A percentile compares a stretch with the other conserved stretches of the same genome.
Conservation (phyloP, 108 stramenopile genomes). For the Skeletonema marinoi region DNA sequence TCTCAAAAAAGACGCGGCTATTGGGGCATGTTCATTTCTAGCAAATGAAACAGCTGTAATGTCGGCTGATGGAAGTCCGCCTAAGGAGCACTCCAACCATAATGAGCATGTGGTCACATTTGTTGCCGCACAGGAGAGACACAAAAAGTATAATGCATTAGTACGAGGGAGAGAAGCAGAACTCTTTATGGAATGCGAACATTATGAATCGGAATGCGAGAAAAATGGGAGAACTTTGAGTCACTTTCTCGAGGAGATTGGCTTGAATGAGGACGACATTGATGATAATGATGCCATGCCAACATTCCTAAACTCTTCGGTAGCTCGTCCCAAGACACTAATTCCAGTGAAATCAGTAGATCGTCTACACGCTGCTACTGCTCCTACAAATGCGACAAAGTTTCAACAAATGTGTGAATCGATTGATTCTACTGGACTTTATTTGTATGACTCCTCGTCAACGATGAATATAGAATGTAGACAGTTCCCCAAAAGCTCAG, state of each 20-base stretch:
- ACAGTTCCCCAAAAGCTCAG: constrained; percentile 65
- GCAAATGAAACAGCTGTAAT: constrained; percentile 18
- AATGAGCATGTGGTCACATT: constrained; percentile 16
- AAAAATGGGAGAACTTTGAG: constrained; percentile 1
- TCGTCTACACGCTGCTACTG: constrained; percentile 43
- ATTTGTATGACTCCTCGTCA: constrained; percentile 41
- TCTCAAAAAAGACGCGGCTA: constrained; percentile 65
- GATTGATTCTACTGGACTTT: constrained; percentile 66
- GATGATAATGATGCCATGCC: constrained; percentile 12
- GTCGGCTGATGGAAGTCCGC: constrained; percentile 3
- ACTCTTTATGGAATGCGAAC: constrained; percentile 22
- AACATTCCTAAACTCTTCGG: constrained; percentile 55
- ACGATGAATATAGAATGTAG: constrained; percentile 44
- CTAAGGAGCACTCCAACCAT: neutral
- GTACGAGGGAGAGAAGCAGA: constrained; percentile 27
- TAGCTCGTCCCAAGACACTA: constrained; percentile 72
- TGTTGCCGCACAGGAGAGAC: constrained; percentile 11
- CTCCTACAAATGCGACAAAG: constrained; percentile 41
- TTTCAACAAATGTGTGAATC: constrained; percentile 57
- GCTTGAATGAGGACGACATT: constrained; percentile 18
- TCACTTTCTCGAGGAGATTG: constrained; percentile 19
- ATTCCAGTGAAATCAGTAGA: constrained; percentile 55
- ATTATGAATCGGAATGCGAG: constrained; percentile 25
- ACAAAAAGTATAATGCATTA: constrained; percentile 15
- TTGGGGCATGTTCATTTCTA: constrained; percentile 54